Percentiles rank a stretch among this genome's conserved stretches.
phyloP scores from a whole-genome alignment of 495 filamentous ascomycete species.

The Talaromyces proteolyticus region DNA sequence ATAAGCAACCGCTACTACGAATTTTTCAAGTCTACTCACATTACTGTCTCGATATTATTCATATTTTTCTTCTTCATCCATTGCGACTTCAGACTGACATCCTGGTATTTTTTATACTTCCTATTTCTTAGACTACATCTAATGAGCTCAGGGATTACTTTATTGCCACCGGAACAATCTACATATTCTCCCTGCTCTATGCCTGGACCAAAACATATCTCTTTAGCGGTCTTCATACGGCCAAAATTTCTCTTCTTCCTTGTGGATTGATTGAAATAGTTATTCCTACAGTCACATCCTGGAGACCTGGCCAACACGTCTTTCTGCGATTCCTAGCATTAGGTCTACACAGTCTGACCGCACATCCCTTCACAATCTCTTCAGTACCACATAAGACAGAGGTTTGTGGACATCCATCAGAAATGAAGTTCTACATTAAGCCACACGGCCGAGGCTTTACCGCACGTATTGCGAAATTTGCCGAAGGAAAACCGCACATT shows the following conservation, averaged over 20 bases:
- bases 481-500: constrained; percentile 18
- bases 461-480: constrained; percentile 26
- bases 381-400: constrained; percentile 23
- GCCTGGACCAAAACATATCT: constrained; percentile 38
- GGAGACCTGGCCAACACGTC: constrained; percentile 44
- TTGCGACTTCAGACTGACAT: constrained; percentile 49
- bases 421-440: constrained; percentile 38
- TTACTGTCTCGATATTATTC: constrained; percentile 45
- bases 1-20: constrained; percentile 54
- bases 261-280: constrained; percentile 35
- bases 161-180: constrained; percentile 47
- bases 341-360: constrained; percentile 32
- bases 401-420: constrained; percentile 15
- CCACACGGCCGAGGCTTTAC: constrained; percentile 32
- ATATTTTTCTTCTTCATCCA: constrained; percentile 53
- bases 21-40: constrained; percentile 54
- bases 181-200: constrained; percentile 34
- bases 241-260: constrained; percentile 33
- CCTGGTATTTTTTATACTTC: constrained; percentile 47
- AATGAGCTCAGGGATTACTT: constrained; percentile 47
- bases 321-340: constrained; percentile 41
- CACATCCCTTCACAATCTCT: constrained; percentile 49
- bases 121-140: constrained; percentile 2
- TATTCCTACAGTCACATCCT: constrained; percentile 38
- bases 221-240: constrained; percentile 38